Evolutionary conservation across 2,329 filamentous ascomycete genomes (phyloP).

Genomic region (Botrytis deweyae): DNA sequence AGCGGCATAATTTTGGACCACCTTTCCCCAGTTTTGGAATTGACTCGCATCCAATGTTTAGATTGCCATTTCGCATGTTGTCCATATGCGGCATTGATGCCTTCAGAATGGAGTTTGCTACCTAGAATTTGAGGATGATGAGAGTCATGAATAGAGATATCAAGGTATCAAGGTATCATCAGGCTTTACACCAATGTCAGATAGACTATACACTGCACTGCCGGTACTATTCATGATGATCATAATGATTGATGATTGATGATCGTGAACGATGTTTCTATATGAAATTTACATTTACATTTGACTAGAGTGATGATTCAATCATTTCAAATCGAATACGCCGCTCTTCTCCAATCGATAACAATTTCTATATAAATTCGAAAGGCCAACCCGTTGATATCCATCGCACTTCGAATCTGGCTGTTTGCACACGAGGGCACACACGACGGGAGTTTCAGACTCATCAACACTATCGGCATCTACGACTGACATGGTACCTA

Average conservation of each 20-base stretch:
- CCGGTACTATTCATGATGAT: no score
- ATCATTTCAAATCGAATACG: neutral
- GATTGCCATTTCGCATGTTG: neutral
- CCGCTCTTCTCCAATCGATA: neutral
- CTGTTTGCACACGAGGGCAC: neutral
- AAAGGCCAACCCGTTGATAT: neutral
- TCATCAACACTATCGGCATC: neutral
- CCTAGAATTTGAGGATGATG: neutral
- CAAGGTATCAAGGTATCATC: neutral
- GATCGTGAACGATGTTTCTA: neutral
- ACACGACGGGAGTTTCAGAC: neutral
- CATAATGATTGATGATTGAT: neutral
- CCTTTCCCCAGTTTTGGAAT: neutral
- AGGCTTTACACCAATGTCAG: neutral
- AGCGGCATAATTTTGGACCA: neutral
- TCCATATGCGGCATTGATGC: neutral
- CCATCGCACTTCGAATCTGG: neutral
- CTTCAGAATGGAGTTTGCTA: neutral
- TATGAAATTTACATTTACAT: no score
- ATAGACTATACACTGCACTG: neutral
- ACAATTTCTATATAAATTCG: neutral
- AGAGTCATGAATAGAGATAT: neutral
- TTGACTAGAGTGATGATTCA: no score
- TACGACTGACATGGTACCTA: neutral
- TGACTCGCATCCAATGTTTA: no score